A percentile compares a stretch with the other conserved stretches of the same genome.
phyloP scores from a whole-genome alignment of 129 eudicot species.

The Heracleum sosnowskyi region DNA sequence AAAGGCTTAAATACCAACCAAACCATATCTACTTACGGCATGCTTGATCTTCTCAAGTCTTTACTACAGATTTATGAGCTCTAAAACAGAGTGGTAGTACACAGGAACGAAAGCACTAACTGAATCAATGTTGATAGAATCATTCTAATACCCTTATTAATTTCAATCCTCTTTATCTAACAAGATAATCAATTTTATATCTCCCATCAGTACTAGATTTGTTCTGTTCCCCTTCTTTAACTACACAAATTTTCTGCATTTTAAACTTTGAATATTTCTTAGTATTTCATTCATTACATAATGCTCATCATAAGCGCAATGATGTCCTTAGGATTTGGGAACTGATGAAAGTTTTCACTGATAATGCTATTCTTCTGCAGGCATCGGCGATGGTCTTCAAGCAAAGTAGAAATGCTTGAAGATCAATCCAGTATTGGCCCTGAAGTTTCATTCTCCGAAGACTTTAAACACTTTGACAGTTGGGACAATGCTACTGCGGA shows the following conservation, averaged over 20 bases:
- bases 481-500: constrained; percentile 75
- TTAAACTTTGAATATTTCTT: neutral
- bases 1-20: no score
- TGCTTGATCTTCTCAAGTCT: neutral
- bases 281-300: neutral
- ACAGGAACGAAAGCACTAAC: neutral
- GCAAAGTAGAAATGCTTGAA: constrained; percentile 26
- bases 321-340: neutral
- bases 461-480: constrained; percentile 55
- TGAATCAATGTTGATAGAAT: neutral
- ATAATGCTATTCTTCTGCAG: constrained; percentile 23
- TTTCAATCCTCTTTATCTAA: neutral
- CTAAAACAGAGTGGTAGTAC: neutral
- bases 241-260: neutral
- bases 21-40: no score
- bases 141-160: neutral
- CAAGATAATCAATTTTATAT: neutral
- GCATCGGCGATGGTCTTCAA: constrained; percentile 47
- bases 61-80: neutral
- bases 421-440: constrained; percentile 46
- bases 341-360: neutral
- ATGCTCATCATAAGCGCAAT: neutral
- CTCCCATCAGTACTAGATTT: neutral
- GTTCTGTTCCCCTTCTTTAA: neutral
- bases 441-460: constrained; percentile 65